Percentiles rank a stretch among this genome's conserved stretches.
Conservation (phyloP, 208 protist genomes). For the Acanthamoeba castellanii region DNA sequence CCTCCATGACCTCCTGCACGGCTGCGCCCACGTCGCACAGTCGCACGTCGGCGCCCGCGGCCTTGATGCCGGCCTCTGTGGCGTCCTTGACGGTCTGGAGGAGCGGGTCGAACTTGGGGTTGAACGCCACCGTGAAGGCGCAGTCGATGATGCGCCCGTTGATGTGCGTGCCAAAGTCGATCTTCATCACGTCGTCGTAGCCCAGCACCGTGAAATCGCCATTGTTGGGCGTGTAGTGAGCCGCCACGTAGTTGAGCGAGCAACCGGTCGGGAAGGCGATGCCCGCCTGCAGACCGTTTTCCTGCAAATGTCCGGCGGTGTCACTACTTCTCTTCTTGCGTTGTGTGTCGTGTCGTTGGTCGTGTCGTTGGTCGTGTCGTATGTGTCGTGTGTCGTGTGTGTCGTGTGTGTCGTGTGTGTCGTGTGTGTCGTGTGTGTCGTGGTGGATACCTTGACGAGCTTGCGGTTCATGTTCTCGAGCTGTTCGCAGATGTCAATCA, state of each 20-base stretch:
- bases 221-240: conserved; percentile 98
- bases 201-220: conserved; percentile 96
- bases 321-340: not conserved
- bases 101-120: conserved; percentile 97
- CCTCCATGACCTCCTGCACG: conserved; percentile 99
- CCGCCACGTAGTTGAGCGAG: conserved; percentile 97
- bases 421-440: not conserved
- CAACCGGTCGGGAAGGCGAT: conserved; percentile 90
- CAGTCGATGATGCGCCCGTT: conserved; percentile 98
- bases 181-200: conserved; percentile 98
- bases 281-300: conserved; percentile 78
- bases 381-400: not conserved
- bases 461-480: conserved; percentile 78
- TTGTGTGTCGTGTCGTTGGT: not conserved
- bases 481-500: conserved; percentile 80
- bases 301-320: not conserved
- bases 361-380: not conserved
- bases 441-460: conserved; percentile 31
- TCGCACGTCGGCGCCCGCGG: conserved; percentile 96
- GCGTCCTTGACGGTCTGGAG: conserved; percentile 97
- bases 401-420: not conserved
- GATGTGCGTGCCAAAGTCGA: conserved; percentile 99
- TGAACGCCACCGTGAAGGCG: conserved; percentile 98
- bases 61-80: conserved; percentile 98
- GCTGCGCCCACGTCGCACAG: conserved; percentile 96